Conservation (phyloP, 192 early-diverging fungal species). For the Mortierella hygrophila region DNA sequence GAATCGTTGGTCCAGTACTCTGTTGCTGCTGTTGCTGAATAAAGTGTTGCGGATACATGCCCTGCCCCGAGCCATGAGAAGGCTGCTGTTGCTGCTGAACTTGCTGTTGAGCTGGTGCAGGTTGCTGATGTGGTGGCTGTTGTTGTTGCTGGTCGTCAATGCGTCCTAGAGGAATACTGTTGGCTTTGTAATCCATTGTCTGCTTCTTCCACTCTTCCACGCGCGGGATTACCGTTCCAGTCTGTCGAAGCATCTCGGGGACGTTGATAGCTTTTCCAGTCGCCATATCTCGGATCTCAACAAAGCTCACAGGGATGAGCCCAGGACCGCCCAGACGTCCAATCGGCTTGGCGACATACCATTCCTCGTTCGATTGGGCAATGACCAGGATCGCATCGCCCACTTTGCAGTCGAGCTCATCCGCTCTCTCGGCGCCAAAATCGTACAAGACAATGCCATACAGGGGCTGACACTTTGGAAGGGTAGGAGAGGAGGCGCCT, state of each 20-base stretch:
- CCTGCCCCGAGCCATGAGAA: not conserved
- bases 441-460: conserved; percentile 82
- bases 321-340: conserved; percentile 73
- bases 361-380: conserved; percentile 83
- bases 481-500: not conserved
- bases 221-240: conserved; percentile 68
- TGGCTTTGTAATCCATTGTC: conserved; percentile 67
- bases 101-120: conserved; percentile 6
- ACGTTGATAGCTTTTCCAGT: conserved; percentile 78
- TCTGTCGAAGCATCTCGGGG: conserved; percentile 70
- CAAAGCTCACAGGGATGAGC: conserved; percentile 82
- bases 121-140: conserved; percentile 21
- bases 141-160: conserved; percentile 51
- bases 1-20: conserved; percentile 18
- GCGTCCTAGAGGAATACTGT: conserved; percentile 58
- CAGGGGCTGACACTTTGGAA: conserved; percentile 62
- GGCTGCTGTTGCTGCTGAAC: not conserved
- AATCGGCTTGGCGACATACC: conserved; percentile 82
- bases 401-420: conserved; percentile 77
- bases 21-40: conserved; percentile 19
- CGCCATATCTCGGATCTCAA: conserved; percentile 77
- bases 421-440: conserved; percentile 77
- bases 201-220: conserved; percentile 76
- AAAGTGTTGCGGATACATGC: conserved; percentile 13
- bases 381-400: conserved; percentile 82